These are phyloP conservation scores for Sanghuangporus baumii DNA, from an alignment of 1,284 basidiomycete species.

Conservation along the genomic window DNA sequence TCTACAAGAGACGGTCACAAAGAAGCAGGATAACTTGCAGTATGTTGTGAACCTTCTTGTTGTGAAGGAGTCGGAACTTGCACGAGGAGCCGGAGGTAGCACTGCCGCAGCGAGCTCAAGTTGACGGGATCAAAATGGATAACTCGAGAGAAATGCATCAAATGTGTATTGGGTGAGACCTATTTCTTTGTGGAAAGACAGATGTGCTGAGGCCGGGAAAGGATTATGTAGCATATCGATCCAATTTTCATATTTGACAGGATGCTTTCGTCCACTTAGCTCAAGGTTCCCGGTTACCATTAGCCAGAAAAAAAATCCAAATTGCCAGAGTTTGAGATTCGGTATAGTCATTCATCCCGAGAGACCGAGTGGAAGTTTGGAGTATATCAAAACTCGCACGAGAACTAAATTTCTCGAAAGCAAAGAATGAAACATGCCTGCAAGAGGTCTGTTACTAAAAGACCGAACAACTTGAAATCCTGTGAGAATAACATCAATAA, in stretches of 20 bases:
- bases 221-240: background rate
- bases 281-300: too few species aligned
- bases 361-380: too few species aligned
- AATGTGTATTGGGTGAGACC: background rate
- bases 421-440: background rate
- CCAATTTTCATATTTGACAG: too few species aligned
- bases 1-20: conserved; percentile 79
- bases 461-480: too few species aligned
- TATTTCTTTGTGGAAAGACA: background rate
- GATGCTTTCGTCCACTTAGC: too few species aligned
- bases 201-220: background rate
- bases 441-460: too few species aligned
- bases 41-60: conserved; percentile 72
- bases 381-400: too few species aligned
- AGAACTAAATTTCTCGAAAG: background rate
- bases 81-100: conserved; percentile 19
- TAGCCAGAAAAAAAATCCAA: too few species aligned
- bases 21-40: conserved; percentile 85
- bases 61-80: conserved; percentile 55
- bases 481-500: too few species aligned
- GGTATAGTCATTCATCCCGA: too few species aligned
- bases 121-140: background rate
- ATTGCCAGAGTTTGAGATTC: too few species aligned
- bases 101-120: background rate
- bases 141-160: background rate